These are phyloP conservation scores for Aspergillus saccharolyticus DNA, from an alignment of 495 filamentous ascomycete species.

Conservation along the genomic window DNA sequence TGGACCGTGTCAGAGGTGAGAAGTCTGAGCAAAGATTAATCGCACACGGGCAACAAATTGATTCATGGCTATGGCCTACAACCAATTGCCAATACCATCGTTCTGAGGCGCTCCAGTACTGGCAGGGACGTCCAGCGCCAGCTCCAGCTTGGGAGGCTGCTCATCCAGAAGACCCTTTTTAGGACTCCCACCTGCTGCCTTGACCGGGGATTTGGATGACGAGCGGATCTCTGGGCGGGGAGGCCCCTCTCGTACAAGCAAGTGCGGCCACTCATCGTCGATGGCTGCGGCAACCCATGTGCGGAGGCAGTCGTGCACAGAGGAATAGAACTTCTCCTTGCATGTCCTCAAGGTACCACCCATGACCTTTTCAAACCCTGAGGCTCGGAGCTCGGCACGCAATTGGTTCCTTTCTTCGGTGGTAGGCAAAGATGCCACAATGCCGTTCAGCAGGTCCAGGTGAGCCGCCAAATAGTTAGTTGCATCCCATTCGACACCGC, in stretches of 20 bases:
- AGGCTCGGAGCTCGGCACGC: conserved; percentile 69
- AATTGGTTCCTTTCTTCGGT: conserved; percentile 69
- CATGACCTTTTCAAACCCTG: conserved; percentile 88
- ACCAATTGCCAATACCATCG: conserved; percentile 35
- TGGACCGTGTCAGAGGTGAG: conserved; percentile 27
- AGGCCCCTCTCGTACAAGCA: conserved; percentile 69
- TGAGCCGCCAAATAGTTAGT: conserved; percentile 93
- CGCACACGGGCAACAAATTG: background rate
- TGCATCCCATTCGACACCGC: conserved; percentile 98
- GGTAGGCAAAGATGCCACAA: conserved; percentile 78
- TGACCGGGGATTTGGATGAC: conserved; percentile 40
- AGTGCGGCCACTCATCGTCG: conserved; percentile 83
- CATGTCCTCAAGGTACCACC: conserved; percentile 79
- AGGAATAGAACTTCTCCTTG: conserved; percentile 94
- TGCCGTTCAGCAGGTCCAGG: conserved; percentile 85
- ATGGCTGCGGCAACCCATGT: conserved; percentile 85
- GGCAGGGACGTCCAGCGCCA: conserved; percentile 31
- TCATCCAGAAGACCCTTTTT: conserved; percentile 39
- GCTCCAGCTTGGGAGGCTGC: conserved; percentile 38
- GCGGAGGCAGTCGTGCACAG: conserved; percentile 80
- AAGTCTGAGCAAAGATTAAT: background rate
- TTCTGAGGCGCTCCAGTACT: conserved; percentile 16
- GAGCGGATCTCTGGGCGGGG: conserved; percentile 37
- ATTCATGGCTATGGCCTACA: conserved; percentile 19
- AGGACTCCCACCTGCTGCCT: conserved; percentile 30